Base-by-base conservation (phyloP, 208 protist genomes). In the Paratrypanosoma confusum region DNA sequence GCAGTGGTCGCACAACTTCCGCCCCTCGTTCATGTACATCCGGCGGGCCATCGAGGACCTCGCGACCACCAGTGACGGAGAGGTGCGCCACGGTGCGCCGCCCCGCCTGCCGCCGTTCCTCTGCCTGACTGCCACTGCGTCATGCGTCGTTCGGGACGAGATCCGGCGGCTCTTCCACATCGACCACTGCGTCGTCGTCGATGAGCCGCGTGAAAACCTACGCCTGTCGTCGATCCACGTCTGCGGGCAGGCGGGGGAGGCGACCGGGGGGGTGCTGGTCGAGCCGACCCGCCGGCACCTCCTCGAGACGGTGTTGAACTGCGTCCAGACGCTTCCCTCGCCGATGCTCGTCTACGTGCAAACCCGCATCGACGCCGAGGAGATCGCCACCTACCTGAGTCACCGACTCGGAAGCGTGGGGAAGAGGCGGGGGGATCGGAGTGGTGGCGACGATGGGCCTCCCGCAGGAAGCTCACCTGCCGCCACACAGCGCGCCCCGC, bases 1-100 rank as follows among this genome's bases (percentile, higher is more conserved):
- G 0, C 73, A 96, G 46, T 98, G 95, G 94, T 87, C 87, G 3
- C 95, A 96, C 56, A 95, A 98, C 51, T 98, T 98, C 58, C 65
- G 83, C 0, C 81, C 81, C 2, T 54, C 67, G 21, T 95, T 81
- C 42, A 74, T 89, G 71, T 90, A 87, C 35, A 39, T 91, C 5
- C 63, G 69, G 20, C 58, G 70, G 11, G 57, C 87, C 5, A 50
- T 95, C 0, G 39, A 53, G 23, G 16, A 76, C 18, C 87, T 89
- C 20, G 69, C 76, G 5, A 27, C 31, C 14, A 78, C 49, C 2
- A 33, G 14, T 10, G 24, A n/a, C 21, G 17, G 17, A 42, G 60
- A 39, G 10, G 48, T 24, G 29, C 39, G 20, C 13, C 36, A 5
- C 7, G 21, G 7, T 35, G 18, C 18, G 27, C 6, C 11, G 24